phyloP scores from a whole-genome alignment of 116 monocot species.

The Trichopus zeylanicus region DNA sequence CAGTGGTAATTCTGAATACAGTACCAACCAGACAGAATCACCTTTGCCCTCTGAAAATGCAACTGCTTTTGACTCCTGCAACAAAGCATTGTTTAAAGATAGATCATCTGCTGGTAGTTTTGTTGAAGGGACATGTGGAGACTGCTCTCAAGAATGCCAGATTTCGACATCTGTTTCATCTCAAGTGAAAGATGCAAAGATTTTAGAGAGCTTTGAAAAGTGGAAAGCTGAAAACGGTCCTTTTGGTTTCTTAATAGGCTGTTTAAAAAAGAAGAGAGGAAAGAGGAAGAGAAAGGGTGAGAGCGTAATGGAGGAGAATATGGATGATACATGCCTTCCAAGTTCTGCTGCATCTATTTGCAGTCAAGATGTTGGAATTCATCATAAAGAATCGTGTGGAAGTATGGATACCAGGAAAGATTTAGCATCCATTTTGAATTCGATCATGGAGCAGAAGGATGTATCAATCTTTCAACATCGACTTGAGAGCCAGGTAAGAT shows the following conservation, averaged over 20 bases:
- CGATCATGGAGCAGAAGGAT: slow-evolving; percentile 26
- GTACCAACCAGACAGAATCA: slow-evolving; percentile 21
- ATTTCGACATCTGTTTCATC: slow-evolving; percentile 13
- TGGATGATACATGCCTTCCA: slow-evolving; percentile 8
- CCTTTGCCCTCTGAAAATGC: slow-evolving; percentile 11
- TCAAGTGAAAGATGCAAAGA: slow-evolving; percentile 16
- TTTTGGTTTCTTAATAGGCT: slow-evolving; percentile 11
- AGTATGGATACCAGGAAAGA: slow-evolving; percentile 10
- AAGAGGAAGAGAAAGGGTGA: slow-evolving; percentile 29
- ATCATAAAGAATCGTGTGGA: slow-evolving; percentile 1
- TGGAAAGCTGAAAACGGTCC: slow-evolving; percentile 5
- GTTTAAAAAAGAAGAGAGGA: slow-evolving; percentile 37
- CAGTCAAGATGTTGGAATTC: slow-evolving; percentile 2
- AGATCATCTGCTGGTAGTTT: slow-evolving; percentile 35
- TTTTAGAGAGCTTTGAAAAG: neutral
- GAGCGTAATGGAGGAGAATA: slow-evolving; percentile 15
- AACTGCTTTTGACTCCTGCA: slow-evolving; percentile 15
- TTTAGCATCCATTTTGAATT: slow-evolving; percentile 25
- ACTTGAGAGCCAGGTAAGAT: slow-evolving; percentile 44
- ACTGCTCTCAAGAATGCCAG: slow-evolving; percentile 5
- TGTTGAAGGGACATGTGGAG: slow-evolving; percentile 12
- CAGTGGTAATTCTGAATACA: slow-evolving; percentile 9
- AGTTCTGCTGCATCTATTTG: slow-evolving; percentile 18
- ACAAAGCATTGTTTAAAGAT: slow-evolving; percentile 31
- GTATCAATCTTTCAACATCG: slow-evolving; percentile 26